These are phyloP conservation scores for Pichia terricola DNA, from an alignment of 1,139 yeast species.

Conservation along the genomic window DNA sequence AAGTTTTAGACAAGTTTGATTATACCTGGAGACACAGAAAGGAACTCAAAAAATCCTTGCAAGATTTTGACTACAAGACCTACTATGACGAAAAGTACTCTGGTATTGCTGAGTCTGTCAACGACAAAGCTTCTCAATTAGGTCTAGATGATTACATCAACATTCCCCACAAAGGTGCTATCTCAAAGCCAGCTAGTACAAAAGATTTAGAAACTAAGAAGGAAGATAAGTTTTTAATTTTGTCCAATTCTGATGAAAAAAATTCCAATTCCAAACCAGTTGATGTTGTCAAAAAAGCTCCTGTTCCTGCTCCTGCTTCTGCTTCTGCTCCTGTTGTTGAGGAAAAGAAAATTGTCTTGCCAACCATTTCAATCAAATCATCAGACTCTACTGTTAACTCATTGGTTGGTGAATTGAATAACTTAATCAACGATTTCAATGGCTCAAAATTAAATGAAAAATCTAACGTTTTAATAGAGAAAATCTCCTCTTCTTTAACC, in stretches of 20 bases:
- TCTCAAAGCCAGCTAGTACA: conserved; percentile 17
- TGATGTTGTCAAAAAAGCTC: not conserved
- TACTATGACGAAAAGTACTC: conserved; percentile 11
- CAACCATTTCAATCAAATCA: conserved; percentile 24
- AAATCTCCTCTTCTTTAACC: conserved; percentile 31
- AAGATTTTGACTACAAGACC: conserved; percentile 19
- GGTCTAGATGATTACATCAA: conserved; percentile 33
- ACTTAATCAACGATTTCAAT: conserved; percentile 27
- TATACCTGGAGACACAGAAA: conserved; percentile 29
- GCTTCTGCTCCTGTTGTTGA: not conserved
- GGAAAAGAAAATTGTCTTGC: conserved; percentile 10
- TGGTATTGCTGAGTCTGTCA: conserved; percentile 18
- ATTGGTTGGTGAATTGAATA: conserved; percentile 27
- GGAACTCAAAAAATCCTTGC: conserved; percentile 25
- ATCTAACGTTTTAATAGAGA: conserved; percentile 37
- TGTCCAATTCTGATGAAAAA: conserved; percentile 7
- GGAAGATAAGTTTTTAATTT: conserved; percentile 7
- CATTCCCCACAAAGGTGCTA: conserved; percentile 34
- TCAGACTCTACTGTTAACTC: conserved; percentile 25
- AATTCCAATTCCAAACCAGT: not conserved
- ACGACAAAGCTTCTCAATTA: conserved; percentile 29
- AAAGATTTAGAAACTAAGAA: conserved; percentile 4
- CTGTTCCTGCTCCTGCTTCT: not conserved
- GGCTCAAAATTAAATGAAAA: conserved; percentile 15
- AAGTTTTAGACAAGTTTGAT: conserved; percentile 40